Evolutionary conservation across 148 eudicot genomes (phyloP).

Genomic region (Selenicereus undatus): DNA sequence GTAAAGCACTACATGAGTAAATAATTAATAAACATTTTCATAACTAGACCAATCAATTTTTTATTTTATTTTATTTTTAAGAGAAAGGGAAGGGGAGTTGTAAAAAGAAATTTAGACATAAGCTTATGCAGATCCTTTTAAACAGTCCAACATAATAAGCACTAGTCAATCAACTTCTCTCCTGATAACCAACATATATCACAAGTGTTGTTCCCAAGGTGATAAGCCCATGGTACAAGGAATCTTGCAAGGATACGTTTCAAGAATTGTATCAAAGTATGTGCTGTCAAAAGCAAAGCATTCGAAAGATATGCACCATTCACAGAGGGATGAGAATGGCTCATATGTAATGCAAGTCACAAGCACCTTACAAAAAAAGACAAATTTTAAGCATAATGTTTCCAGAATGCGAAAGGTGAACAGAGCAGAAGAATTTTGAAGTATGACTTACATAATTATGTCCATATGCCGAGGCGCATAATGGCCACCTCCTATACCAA

Average conservation of each 20-base stretch:
- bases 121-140: background rate
- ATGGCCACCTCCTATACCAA: slow-evolving; percentile 94
- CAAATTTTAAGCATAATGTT: background rate
- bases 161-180: background rate
- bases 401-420: background rate
- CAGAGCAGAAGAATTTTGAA: background rate
- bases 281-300: no score
- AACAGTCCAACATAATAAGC: background rate
- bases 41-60: no score
- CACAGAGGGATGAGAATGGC: background rate
- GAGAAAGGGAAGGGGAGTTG: background rate
- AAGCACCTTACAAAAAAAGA: background rate
- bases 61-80: no score
- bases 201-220: background rate
- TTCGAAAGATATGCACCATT: background rate
- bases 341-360: background rate
- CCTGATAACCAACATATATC: background rate
- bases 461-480: slow-evolving; percentile 90
- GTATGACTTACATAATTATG: slow-evolving; percentile 53
- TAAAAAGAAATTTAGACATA: background rate
- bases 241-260: no score
- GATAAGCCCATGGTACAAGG: background rate
- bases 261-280: no score
- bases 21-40: background rate
- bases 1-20: background rate